Percentiles rank a stretch among this genome's conserved stretches.
phyloP scores from a whole-genome alignment of 75 land plant species.

The Azolla pinnata region DNA sequence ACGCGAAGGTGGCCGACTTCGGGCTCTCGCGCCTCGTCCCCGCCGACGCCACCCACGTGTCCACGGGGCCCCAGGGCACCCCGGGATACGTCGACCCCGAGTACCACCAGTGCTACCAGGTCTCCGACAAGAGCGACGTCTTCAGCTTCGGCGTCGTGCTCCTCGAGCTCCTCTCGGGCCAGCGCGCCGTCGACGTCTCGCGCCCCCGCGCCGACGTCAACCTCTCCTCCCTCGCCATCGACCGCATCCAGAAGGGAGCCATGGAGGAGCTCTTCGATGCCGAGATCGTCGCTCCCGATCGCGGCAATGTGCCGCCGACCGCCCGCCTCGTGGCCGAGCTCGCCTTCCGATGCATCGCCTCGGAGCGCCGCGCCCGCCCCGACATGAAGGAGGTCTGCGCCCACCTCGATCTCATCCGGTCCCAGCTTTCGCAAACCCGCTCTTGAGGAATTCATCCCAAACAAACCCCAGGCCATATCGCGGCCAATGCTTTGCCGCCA shows the following conservation, averaged over 20 bases:
- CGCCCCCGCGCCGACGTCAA: constrained; percentile 1
- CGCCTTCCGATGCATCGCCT: not conserved
- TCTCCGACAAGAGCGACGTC: constrained; percentile 24
- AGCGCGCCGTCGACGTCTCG: constrained; percentile 12
- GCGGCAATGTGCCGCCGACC: not conserved
- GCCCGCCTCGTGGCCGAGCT: not conserved
- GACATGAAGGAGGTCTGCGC: constrained; percentile 1
- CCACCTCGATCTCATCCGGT: not conserved
- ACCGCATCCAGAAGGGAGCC: constrained; percentile 3
- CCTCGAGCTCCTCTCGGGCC: constrained; percentile 20
- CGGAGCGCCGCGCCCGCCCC: not conserved
- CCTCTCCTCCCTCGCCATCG: constrained; percentile 5
- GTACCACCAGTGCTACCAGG: constrained; percentile 19
- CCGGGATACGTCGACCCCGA: constrained; percentile 28
- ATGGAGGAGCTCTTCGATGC: constrained; percentile 9
- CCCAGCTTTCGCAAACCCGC: no score
- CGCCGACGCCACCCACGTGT: constrained; percentile 9
- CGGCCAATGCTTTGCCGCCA: no score
- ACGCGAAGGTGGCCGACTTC: constrained; percentile 22
- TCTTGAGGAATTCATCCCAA: no score
- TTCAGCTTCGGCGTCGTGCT: constrained; percentile 35
- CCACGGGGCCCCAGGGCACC: constrained; percentile 24
- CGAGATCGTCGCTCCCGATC: not conserved
- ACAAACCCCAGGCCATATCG: no score
- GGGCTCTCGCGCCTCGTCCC: constrained; percentile 17